phyloP scores from a whole-genome alignment of 2,329 filamentous ascomycete genomes.

The Pseudogymnoascus sp. region DNA sequence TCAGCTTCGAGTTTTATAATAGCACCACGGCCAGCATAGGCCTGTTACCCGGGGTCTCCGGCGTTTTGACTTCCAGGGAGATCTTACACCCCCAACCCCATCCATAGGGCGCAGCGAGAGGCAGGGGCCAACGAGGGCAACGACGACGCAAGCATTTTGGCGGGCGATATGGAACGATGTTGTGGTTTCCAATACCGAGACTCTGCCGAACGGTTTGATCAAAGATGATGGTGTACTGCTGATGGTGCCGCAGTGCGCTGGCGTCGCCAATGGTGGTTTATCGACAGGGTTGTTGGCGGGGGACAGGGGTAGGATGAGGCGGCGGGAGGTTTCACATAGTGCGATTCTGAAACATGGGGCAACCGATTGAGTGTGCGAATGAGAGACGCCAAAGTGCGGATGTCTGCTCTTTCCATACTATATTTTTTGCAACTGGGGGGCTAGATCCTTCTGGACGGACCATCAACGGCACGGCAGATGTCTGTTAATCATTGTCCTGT shows the following conservation, averaged over 20 bases:
- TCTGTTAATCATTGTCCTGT: not conserved
- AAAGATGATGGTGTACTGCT: not conserved
- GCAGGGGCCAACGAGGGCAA: not conserved
- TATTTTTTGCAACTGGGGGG: not conserved
- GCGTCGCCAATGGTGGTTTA: not conserved
- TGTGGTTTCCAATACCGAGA: not conserved
- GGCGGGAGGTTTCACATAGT: conserved; percentile 1
- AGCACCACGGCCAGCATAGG: not conserved
- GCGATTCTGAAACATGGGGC: not conserved
- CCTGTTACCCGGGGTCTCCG: not conserved
- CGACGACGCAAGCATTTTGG: not conserved
- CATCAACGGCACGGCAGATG: conserved; percentile 1
- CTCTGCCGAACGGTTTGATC: conserved; percentile 2
- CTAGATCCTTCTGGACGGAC: not conserved
- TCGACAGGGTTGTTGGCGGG: not conserved
- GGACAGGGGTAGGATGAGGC: not conserved
- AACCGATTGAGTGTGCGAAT: not conserved
- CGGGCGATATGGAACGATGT: not conserved
- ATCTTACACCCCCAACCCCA: not conserved
- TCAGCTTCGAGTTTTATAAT: conserved; percentile 4
- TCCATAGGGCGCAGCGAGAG: not conserved
- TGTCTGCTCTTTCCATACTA: not conserved
- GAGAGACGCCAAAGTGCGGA: not conserved
- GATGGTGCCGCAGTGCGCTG: not conserved
- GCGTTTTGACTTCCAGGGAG: not conserved